Conservation (phyloP, 306 rosid genomes). For the Sesbania bispinosa region DNA sequence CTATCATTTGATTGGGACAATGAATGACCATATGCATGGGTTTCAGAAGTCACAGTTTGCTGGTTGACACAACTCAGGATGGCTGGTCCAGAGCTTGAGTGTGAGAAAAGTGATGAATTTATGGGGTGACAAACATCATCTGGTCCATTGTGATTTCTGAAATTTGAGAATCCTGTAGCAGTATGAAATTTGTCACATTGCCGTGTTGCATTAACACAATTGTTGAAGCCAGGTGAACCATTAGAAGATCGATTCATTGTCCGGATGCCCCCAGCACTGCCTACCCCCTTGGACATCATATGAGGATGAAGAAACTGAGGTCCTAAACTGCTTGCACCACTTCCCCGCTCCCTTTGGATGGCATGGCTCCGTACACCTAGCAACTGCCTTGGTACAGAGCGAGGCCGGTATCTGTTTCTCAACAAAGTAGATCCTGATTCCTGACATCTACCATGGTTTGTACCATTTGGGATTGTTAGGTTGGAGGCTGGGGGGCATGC, state of each 20-base stretch:
- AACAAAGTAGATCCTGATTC: constrained; percentile 22
- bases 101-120: neutral
- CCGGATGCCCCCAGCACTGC: constrained; percentile 13
- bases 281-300: constrained; percentile 31
- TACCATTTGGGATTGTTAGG: constrained; percentile 26
- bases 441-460: constrained; percentile 33
- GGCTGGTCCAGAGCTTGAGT: constrained; percentile 22
- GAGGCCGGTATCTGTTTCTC: constrained; percentile 34
- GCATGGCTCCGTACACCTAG: constrained; percentile 33
- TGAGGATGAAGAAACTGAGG: constrained; percentile 22
- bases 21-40: constrained; percentile 24
- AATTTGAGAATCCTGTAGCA: constrained; percentile 23
- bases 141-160: constrained; percentile 16
- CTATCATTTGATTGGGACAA: constrained; percentile 22
- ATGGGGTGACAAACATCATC: no score
- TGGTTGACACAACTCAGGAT: constrained; percentile 19
- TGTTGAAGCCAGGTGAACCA: constrained; percentile 31
- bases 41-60: constrained; percentile 29
- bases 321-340: constrained; percentile 22
- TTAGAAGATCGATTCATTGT: constrained; percentile 17
- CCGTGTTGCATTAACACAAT: constrained; percentile 19
- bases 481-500: constrained; percentile 12
- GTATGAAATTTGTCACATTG: constrained; percentile 19
- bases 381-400: constrained; percentile 18
- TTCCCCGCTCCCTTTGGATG: constrained; percentile 41